A percentile compares a stretch with the other conserved stretches of the same genome.
Conservation (phyloP, 208 protist genomes). For the Trichomonas vaginalis region DNA sequence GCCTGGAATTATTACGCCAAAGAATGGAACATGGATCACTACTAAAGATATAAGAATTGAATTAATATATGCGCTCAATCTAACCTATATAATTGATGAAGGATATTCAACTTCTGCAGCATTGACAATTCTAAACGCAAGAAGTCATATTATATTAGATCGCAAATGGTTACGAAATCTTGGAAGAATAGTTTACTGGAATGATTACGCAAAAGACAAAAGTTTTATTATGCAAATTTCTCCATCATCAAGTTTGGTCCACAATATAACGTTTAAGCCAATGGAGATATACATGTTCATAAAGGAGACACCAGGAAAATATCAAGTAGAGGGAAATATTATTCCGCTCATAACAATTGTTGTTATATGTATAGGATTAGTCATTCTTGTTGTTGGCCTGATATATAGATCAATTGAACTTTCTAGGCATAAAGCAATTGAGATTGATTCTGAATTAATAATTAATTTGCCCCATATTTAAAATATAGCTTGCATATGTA, state of each 20-base stretch:
- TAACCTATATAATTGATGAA: not conserved
- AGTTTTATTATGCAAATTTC: not conserved
- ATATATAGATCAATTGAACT: too few relatives aligned
- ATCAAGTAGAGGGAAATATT: not conserved
- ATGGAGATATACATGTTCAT: not conserved
- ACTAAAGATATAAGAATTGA: not conserved
- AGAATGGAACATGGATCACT: not conserved
- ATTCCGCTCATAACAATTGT: too few relatives aligned
- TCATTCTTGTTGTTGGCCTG: too few relatives aligned
- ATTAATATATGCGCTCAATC: not conserved
- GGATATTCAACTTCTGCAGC: slow-evolving; percentile 1
- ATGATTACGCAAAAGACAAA: not conserved
- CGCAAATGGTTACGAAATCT: not conserved
- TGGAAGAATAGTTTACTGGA: not conserved
- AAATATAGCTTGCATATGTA: too few relatives aligned
- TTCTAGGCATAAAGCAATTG: too few relatives aligned
- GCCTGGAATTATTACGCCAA: not conserved
- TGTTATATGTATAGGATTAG: too few relatives aligned
- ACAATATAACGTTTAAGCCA: not conserved
- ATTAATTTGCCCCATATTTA: too few relatives aligned
- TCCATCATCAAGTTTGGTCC: not conserved
- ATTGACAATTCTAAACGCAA: not conserved
- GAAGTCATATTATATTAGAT: not conserved
- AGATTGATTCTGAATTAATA: too few relatives aligned
- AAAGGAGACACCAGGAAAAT: not conserved